phyloP scores from a whole-genome alignment of 2,329 filamentous ascomycete genomes.

The Helotiales sp. region DNA sequence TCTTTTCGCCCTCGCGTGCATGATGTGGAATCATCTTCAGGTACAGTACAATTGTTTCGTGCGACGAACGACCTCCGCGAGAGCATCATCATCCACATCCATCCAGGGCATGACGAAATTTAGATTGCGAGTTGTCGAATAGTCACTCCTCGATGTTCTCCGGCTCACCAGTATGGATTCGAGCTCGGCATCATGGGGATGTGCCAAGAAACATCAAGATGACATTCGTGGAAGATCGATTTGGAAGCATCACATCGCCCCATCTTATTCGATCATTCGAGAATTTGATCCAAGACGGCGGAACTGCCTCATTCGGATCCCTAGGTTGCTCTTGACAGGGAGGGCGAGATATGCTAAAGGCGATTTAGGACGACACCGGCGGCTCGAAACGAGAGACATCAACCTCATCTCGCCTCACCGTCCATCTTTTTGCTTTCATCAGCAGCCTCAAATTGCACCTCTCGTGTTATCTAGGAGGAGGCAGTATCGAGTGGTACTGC shows the following conservation, averaged over 20 bases:
- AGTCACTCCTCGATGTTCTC: too few species aligned
- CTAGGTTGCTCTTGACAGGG: not conserved
- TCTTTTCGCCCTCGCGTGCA: not conserved
- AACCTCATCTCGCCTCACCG: not conserved
- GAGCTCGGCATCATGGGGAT: too few species aligned
- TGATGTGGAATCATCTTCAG: not conserved
- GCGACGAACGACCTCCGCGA: not conserved
- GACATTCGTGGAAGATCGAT: not conserved
- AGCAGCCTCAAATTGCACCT: not conserved
- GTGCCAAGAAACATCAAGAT: not conserved
- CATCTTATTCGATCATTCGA: not conserved
- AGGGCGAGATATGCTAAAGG: not conserved
- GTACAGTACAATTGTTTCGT: not conserved
- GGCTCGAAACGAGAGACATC: not conserved
- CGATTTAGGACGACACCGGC: constrained; percentile 3
- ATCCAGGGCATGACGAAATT: too few species aligned
- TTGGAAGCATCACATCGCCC: not conserved
- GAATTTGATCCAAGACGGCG: not conserved
- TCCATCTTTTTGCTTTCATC: not conserved
- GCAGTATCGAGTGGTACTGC: not conserved
- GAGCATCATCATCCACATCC: too few species aligned
- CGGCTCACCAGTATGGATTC: not conserved
- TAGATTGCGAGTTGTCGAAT: too few species aligned
- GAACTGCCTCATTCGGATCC: not conserved
- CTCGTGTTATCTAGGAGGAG: not conserved